phyloP scores from a whole-genome alignment of 1,284 basidiomycete genomes.

The Microbotryum saponariae region DNA sequence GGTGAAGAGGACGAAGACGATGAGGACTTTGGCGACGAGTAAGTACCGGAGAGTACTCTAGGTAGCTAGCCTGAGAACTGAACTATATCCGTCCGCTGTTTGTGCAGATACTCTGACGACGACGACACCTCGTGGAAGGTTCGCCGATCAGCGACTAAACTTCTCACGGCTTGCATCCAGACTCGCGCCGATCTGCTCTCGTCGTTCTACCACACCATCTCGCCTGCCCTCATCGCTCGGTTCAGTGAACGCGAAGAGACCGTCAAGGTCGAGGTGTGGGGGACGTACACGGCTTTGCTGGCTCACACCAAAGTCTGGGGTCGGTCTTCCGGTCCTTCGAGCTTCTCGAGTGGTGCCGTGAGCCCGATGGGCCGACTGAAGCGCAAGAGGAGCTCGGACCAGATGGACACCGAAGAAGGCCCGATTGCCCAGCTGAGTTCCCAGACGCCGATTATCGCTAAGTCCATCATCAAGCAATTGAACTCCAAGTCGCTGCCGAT shows the following conservation, averaged over 20 bases:
- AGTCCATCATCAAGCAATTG: slow-evolving; percentile 74
- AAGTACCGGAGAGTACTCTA: slow-evolving; percentile 33
- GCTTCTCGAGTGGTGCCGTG: too few relatives aligned
- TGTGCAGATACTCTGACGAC: slow-evolving; percentile 79
- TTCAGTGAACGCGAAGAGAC: slow-evolving; percentile 94
- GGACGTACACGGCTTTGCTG: slow-evolving; percentile 56
- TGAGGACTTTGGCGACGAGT: slow-evolving; percentile 68
- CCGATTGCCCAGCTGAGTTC: slow-evolving; percentile 50
- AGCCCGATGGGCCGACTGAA: slow-evolving; percentile 35
- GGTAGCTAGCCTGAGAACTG: neutral
- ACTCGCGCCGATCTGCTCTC: slow-evolving; percentile 79
- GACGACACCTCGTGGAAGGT: slow-evolving; percentile 99
- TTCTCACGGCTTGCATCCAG: slow-evolving; percentile 72
- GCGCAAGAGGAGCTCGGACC: slow-evolving; percentile 38
- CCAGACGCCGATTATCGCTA: slow-evolving; percentile 70
- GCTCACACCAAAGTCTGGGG: slow-evolving; percentile 31
- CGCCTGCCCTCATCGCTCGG: slow-evolving; percentile 77
- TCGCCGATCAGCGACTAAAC: slow-evolving; percentile 82
- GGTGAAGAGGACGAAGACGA: slow-evolving; percentile 53
- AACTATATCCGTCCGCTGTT: slow-evolving; percentile 11
- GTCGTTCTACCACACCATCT: slow-evolving; percentile 71
- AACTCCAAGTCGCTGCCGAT: slow-evolving; percentile 71
- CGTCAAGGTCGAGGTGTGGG: slow-evolving; percentile 87
- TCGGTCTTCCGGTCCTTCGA: too few relatives aligned
- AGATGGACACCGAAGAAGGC: slow-evolving; percentile 23